Conservation (phyloP, 805 yeast species). For the Starmerella vaccinii region DNA sequence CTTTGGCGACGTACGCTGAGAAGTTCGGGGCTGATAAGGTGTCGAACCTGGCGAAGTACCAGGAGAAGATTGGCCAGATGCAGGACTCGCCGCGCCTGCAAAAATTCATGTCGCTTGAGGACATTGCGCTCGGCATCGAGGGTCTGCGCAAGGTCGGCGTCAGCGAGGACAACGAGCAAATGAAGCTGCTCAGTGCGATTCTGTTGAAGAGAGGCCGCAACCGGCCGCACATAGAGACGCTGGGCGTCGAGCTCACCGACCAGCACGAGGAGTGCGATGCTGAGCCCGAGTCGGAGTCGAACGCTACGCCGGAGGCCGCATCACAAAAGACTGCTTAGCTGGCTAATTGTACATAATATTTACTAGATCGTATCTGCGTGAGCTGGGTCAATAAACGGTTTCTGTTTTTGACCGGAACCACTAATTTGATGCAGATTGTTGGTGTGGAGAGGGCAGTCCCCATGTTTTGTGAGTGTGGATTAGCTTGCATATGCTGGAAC, state of each 20-base stretch:
- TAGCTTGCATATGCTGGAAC: no score
- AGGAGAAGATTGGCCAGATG: neutral
- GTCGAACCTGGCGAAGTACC: neutral
- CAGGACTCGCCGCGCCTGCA: neutral
- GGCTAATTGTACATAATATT: neutral
- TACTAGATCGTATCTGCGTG: neutral
- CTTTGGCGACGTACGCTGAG: conserved; percentile 13
- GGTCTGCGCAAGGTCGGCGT: conserved; percentile 7
- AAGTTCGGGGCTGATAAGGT: conserved; percentile 7
- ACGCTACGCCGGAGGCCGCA: no score
- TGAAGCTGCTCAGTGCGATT: neutral
- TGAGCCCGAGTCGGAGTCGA: neutral
- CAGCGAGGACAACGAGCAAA: conserved; percentile 2
- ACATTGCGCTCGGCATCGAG: conserved; percentile 12
- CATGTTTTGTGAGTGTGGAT: no score
- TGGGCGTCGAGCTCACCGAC: conserved; percentile 9
- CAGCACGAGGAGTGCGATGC: neutral
- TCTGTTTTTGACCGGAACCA: no score
- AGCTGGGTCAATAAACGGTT: no score
- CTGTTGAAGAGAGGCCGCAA: conserved; percentile 6
- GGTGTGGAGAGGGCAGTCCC: no score
- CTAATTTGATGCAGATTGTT: no score
- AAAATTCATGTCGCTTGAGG: neutral
- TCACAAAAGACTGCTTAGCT: neutral
- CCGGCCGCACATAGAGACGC: conserved; percentile 9